Evolutionary conservation across 2,329 filamentous ascomycete genomes (phyloP), one percentile per base, ranked within the genome.

Genomic region (Triangularia verruculosa): DNA sequence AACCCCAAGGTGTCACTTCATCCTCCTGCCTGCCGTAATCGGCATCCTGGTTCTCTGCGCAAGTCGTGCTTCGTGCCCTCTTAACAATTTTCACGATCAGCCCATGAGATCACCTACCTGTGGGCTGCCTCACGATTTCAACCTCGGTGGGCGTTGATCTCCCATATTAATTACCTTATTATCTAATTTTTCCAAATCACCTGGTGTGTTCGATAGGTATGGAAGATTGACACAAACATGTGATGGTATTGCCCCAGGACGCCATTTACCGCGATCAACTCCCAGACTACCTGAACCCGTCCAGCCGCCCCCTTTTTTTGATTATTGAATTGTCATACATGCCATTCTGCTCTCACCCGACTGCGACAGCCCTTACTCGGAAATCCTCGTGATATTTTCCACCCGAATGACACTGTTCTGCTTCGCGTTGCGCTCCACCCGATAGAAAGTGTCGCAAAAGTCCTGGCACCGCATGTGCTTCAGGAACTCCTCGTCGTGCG

Each of bases 401-500:
- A 86, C 84, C 74, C 90, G 86, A 75, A 99, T 98, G 60, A 90
- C 85, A 67, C 91, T 96, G 75, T 96, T 94, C 79, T 97, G 93
- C 71, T 85, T 86, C 70, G 90, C 87, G 73, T 97, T 90, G 59
- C 95, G 83, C 66, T 85, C 89, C 11, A 99, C 91, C 4, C 93
- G 87, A 78, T 91, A 98, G 75, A 97, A 99, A 68, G 89, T 87
- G 76, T 98, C 95, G 68, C 90, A 91, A 74, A 96, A 98, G 70
- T 99, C 94, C 24, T 88, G 89, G 75, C 93, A 97, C 70, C 93
- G 89, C 95, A 99, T 99, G 73, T 93, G 87, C 61, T 90, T 85
- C 73, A 99, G 74, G 72, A 99, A 99, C 72, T 97, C 92, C 78
- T 98, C 96, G 78, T 99, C 95, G 81, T 99, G 95, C 4, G 95